phyloP scores from a whole-genome alignment of 1,284 basidiomycete genomes.

The Boletus semigastroideus region DNA sequence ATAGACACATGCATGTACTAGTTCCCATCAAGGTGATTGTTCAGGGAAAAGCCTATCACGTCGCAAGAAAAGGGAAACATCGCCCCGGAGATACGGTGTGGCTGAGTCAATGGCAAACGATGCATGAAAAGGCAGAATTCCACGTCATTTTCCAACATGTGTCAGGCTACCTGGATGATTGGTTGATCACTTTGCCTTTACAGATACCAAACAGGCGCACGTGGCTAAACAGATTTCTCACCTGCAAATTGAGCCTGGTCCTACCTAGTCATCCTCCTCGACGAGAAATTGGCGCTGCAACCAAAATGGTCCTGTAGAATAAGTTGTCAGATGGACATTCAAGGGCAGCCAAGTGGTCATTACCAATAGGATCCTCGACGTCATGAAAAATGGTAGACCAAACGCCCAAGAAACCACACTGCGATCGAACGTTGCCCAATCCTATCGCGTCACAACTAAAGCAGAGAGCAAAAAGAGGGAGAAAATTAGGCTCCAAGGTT shows the following conservation, averaged over 20 bases:
- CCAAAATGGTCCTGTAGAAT: constrained; percentile 30
- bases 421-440: constrained; percentile 58
- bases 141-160: background rate
- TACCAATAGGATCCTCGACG: constrained; percentile 53
- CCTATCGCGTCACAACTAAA: constrained; percentile 62
- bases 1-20: constrained; percentile 1
- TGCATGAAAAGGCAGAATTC: background rate
- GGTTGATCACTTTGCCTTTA: background rate
- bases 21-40: background rate
- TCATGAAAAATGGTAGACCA: constrained; percentile 74
- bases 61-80: background rate
- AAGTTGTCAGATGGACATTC: background rate
- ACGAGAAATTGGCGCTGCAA: constrained; percentile 25
- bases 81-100: background rate
- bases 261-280: constrained; percentile 25
- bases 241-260: background rate
- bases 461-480: background rate
- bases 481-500: background rate
- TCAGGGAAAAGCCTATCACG: background rate
- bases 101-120: background rate
- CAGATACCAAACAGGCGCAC: background rate
- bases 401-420: constrained; percentile 57
- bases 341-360: constrained; percentile 14
- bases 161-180: background rate
- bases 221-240: too few relatives aligned